Evolutionary conservation across 73 alveolate species (phyloP).

Genomic region (Blepharisma stoltei): DNA sequence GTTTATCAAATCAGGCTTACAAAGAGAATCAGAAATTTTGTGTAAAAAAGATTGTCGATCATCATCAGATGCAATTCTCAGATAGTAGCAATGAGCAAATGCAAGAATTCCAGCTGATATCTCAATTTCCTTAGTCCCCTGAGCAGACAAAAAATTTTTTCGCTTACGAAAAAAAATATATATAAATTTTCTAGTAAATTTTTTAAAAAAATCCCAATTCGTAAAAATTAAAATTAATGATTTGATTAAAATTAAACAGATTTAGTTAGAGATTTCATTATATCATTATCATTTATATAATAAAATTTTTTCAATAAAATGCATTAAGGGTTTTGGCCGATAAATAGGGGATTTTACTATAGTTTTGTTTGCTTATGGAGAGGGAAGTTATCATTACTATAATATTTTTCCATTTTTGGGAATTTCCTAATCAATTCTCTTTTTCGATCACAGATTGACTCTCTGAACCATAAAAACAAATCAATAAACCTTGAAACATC

Average conservation of each 20-base stretch:
- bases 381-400: neutral
- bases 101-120: slow-evolving; percentile 47
- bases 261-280: too few relatives aligned
- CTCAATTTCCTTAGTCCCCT: slow-evolving; percentile 6
- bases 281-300: too few relatives aligned
- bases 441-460: slow-evolving; percentile 40
- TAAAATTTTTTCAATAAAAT: too few relatives aligned
- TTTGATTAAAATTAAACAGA: too few relatives aligned
- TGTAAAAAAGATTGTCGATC: slow-evolving; percentile 39
- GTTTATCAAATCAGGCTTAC: neutral
- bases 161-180: too few relatives aligned
- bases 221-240: too few relatives aligned
- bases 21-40: slow-evolving; percentile 30
- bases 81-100: slow-evolving; percentile 52
- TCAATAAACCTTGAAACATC: slow-evolving; percentile 65
- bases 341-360: too few relatives aligned
- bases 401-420: slow-evolving; percentile 39
- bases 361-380: too few relatives aligned
- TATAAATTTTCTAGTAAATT: too few relatives aligned
- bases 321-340: too few relatives aligned
- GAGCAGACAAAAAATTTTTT: too few relatives aligned
- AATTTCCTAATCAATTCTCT: slow-evolving; percentile 32
- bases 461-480: slow-evolving; percentile 55
- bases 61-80: slow-evolving; percentile 38
- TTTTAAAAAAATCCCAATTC: too few relatives aligned